These are phyloP conservation scores for Cantharellus cinnabarinus DNA, from an alignment of 768 basidiomycete genomes.

Conservation along the genomic window DNA sequence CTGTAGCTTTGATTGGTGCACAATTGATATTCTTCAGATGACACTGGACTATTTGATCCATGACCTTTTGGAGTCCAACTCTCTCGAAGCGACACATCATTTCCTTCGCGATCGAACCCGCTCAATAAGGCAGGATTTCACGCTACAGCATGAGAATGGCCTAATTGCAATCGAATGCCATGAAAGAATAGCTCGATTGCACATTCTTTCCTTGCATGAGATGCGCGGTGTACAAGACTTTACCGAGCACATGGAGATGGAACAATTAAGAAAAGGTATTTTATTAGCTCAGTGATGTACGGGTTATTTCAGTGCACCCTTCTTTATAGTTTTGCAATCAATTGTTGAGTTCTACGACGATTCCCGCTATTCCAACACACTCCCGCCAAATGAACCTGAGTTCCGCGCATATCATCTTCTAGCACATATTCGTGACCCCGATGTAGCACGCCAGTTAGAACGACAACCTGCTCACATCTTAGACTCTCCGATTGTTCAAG, in stretches of 20 bases:
- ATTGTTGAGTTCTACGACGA: conserved; percentile 89
- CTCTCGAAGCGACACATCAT: conserved; percentile 48
- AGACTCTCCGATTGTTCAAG: conserved; percentile 54
- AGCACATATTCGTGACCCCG: conserved; percentile 73
- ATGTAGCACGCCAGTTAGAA: conserved; percentile 42
- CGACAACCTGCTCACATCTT: conserved; percentile 41
- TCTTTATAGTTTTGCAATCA: conserved; percentile 58
- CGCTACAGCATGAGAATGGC: conserved; percentile 72
- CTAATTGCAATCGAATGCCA: conserved; percentile 69
- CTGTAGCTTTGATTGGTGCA: background rate
- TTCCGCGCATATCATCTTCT: conserved; percentile 92
- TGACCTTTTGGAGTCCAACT: conserved; percentile 45
- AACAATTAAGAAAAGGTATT: conserved; percentile 83
- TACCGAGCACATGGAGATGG: conserved; percentile 38
- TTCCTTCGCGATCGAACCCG: conserved; percentile 89
- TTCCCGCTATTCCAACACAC: conserved; percentile 36
- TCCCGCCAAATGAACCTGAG: conserved; percentile 71
- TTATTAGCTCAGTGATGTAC: background rate
- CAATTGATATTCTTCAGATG: conserved; percentile 23
- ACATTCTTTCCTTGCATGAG: conserved; percentile 60
- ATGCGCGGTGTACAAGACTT: conserved; percentile 12
- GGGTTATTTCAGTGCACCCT: background rate
- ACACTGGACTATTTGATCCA: conserved; percentile 90
- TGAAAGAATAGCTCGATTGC: conserved; percentile 84
- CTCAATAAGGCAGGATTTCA: conserved; percentile 81